These are phyloP conservation scores for Lentinula sp. DNA, from an alignment of 768 basidiomycete species.

Conservation along the genomic window DNA sequence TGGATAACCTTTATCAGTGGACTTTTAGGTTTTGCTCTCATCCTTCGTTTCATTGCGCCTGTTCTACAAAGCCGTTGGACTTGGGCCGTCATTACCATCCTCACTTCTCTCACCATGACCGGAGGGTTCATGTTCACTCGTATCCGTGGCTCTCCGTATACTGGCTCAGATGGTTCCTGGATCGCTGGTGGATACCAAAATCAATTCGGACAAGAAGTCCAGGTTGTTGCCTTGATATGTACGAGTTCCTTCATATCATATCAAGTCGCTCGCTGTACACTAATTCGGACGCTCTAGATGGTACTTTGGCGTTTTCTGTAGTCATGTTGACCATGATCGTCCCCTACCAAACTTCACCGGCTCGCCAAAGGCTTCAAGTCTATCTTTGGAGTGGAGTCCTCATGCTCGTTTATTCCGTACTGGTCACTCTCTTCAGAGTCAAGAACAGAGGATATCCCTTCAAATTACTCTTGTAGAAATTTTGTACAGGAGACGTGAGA, in stretches of 20 bases:
- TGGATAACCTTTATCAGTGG: conserved; percentile 41
- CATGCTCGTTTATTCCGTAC: conserved; percentile 79
- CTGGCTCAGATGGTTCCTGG: conserved; percentile 62
- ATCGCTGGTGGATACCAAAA: conserved; percentile 86
- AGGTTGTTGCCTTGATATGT: conserved; percentile 85
- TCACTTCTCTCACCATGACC: conserved; percentile 76
- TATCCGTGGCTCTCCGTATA: conserved; percentile 76
- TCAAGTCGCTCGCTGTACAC: conserved; percentile 5
- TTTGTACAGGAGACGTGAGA: neutral
- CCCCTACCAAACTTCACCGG: conserved; percentile 67
- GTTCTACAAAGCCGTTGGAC: conserved; percentile 69
- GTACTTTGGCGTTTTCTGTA: conserved; percentile 71
- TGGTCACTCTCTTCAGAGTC: conserved; percentile 81
- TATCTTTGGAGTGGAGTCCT: conserved; percentile 86
- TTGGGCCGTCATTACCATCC: conserved; percentile 60
- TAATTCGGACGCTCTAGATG: conserved; percentile 51
- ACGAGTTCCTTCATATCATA: conserved; percentile 24
- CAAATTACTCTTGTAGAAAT: conserved; percentile 57
- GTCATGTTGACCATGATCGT: conserved; percentile 75
- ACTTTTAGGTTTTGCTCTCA: conserved; percentile 39
- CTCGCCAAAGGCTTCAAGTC: conserved; percentile 76
- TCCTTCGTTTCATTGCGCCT: conserved; percentile 56
- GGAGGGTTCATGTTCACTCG: conserved; percentile 96
- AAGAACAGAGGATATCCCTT: conserved; percentile 91
- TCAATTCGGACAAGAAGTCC: conserved; percentile 90